phyloP scores from a whole-genome alignment of 768 basidiomycete genomes.

The Trametes punicea region DNA sequence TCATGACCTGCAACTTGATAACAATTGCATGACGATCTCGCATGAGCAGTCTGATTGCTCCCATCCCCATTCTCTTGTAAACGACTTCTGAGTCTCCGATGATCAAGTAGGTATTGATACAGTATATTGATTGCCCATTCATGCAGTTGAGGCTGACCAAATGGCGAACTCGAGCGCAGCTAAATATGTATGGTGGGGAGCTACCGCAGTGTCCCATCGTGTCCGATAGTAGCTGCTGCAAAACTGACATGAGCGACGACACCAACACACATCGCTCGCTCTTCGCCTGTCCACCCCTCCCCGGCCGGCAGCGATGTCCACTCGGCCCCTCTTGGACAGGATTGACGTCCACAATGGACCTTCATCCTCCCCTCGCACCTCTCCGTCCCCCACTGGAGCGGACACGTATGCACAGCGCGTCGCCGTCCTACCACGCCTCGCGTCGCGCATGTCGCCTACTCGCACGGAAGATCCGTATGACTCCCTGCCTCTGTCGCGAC shows the following conservation, averaged over 20 bases:
- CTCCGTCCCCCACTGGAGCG: neutral
- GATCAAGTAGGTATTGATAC: too few relatives aligned
- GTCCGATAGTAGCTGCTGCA: too few relatives aligned
- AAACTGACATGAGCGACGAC: too few relatives aligned
- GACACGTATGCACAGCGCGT: neutral
- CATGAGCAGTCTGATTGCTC: too few relatives aligned
- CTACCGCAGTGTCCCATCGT: too few relatives aligned
- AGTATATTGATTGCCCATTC: too few relatives aligned
- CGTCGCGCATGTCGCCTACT: neutral
- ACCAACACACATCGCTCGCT: too few relatives aligned
- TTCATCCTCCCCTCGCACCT: neutral
- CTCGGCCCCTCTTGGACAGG: neutral
- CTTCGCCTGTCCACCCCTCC: neutral
- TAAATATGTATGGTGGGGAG: too few relatives aligned
- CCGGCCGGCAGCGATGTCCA: neutral
- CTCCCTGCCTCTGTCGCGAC: neutral
- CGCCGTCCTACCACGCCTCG: neutral
- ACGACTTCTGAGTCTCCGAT: neutral
- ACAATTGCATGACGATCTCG: conserved; percentile 12
- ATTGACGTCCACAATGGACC: neutral
- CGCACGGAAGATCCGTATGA: neutral
- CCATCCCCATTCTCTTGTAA: neutral
- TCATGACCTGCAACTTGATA: conserved; percentile 16
- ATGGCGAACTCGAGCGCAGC: too few relatives aligned
- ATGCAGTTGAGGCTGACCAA: too few relatives aligned